These are phyloP conservation scores for Microcos paniculata DNA, from an alignment of 345 rosid species.

Conservation along the genomic window DNA sequence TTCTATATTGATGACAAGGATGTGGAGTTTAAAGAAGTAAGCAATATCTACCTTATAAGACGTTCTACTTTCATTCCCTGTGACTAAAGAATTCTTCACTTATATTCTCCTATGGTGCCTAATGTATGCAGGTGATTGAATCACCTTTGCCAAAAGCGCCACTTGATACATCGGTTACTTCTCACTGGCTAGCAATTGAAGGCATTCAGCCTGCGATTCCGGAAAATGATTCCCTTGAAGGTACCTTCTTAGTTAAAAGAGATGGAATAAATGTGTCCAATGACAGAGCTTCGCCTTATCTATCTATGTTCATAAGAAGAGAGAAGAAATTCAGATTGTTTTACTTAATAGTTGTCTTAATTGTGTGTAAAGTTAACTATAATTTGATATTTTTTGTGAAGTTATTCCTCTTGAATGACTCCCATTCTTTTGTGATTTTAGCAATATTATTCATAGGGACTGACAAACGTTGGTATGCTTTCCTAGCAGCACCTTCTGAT, in stretches of 20 bases:
- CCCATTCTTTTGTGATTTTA: background rate
- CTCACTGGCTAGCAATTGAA: constrained; percentile 91
- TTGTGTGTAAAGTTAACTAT: background rate
- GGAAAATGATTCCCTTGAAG: constrained; percentile 64
- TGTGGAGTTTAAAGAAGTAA: constrained; percentile 73
- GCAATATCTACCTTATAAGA: background rate
- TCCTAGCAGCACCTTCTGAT: constrained; percentile 44
- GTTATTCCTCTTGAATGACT: background rate
- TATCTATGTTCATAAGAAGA: background rate
- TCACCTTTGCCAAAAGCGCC: constrained; percentile 65
- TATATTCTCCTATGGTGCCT: constrained; percentile 7
- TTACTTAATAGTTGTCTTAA: background rate
- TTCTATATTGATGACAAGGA: constrained; percentile 73
- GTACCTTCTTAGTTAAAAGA: constrained; percentile 27
- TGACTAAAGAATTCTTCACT: constrained; percentile 26
- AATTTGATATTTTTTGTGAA: background rate
- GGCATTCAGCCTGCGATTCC: constrained; percentile 85
- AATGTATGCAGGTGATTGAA: constrained; percentile 53
- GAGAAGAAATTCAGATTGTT: background rate
- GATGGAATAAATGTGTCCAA: background rate
- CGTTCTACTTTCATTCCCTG: background rate
- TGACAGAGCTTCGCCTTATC: background rate
- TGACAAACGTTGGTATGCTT: background rate
- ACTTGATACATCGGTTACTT: constrained; percentile 47
- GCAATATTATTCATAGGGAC: background rate